A percentile compares a stretch with the other conserved stretches of the same genome.
Evolutionary conservation across 1,139 yeast genomes (phyloP).

Genomic region (Hemisphaericaspora subhashii): DNA sequence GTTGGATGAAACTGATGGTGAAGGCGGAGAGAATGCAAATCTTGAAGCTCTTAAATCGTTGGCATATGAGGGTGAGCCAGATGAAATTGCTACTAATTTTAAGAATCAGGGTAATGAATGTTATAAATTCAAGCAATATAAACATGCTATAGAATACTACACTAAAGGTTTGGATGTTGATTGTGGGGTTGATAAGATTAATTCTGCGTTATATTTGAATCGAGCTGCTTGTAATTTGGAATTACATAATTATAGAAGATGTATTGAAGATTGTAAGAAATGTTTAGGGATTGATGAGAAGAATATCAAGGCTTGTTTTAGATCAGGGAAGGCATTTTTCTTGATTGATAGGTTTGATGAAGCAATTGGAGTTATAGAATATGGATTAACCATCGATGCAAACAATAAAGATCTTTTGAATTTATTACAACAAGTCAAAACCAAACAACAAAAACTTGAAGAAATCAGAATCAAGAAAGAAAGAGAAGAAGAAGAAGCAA

Average conservation of each 20-base stretch:
- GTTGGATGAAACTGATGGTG: slow-evolving; percentile 74
- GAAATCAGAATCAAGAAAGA: slow-evolving; percentile 31
- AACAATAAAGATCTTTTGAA: slow-evolving; percentile 54
- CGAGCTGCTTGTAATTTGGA: slow-evolving; percentile 93
- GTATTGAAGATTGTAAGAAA: slow-evolving; percentile 82
- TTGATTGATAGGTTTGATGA: slow-evolving; percentile 70
- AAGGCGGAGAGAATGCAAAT: slow-evolving; percentile 70
- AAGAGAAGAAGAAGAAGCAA: slow-evolving; percentile 32
- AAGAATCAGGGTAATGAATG: slow-evolving; percentile 92
- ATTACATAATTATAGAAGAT: slow-evolving; percentile 76
- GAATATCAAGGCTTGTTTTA: slow-evolving; percentile 78
- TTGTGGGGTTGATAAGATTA: slow-evolving; percentile 52
- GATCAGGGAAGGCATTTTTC: slow-evolving; percentile 81
- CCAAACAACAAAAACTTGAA: slow-evolving; percentile 38
- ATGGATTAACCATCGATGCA: slow-evolving; percentile 62
- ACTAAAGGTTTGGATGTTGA: slow-evolving; percentile 77
- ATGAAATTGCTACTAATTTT: slow-evolving; percentile 86
- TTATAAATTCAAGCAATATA: slow-evolving; percentile 66
- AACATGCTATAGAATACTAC: slow-evolving; percentile 75
- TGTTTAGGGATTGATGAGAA: slow-evolving; percentile 66
- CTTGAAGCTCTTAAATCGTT: slow-evolving; percentile 88
- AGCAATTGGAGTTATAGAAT: slow-evolving; percentile 62
- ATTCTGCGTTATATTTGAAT: slow-evolving; percentile 68
- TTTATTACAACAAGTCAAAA: slow-evolving; percentile 38
- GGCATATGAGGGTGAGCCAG: slow-evolving; percentile 95